These are phyloP conservation scores for Cladosporium velox DNA, from an alignment of 2,329 filamentous ascomycete species.

Conservation along the genomic window DNA sequence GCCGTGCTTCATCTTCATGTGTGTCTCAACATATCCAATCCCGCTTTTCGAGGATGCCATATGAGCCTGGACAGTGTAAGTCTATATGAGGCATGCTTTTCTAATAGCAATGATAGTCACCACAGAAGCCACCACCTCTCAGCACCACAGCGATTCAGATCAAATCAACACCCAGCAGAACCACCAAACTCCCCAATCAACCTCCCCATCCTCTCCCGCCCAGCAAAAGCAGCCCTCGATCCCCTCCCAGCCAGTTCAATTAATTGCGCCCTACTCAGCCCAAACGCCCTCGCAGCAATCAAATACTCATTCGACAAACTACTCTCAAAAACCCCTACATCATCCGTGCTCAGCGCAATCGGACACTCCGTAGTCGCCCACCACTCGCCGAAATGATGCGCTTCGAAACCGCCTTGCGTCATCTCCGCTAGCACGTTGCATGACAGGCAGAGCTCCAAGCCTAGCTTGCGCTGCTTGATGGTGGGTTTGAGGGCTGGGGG, in stretches of 20 bases:
- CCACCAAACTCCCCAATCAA: conserved; percentile 38
- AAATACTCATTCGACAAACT: conserved; percentile 74
- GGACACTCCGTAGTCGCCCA: conserved; percentile 63
- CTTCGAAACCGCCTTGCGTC: conserved; percentile 63
- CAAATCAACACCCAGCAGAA: not conserved
- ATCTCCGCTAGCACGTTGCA: conserved; percentile 79
- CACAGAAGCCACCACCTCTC: not conserved
- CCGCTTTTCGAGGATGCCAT: not conserved
- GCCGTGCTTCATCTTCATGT: not conserved
- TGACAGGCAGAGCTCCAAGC: conserved; percentile 74
- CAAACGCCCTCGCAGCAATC: conserved; percentile 71
- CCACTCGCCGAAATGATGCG: conserved; percentile 81
- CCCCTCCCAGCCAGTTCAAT: conserved; percentile 61
- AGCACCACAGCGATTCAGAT: not conserved
- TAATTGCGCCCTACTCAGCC: conserved; percentile 52
- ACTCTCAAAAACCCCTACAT: conserved; percentile 79
- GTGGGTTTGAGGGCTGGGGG: conserved; percentile 59
- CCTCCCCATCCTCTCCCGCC: conserved; percentile 61
- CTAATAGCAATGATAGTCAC: not conserved
- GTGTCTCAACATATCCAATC: not conserved
- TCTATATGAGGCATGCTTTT: not conserved
- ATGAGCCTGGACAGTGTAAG: not conserved
- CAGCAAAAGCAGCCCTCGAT: conserved; percentile 67
- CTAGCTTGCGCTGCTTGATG: conserved; percentile 58
- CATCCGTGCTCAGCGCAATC: conserved; percentile 77